Conservation (phyloP, 2,329 filamentous ascomycete species). For the Microdochium paspali region DNA sequence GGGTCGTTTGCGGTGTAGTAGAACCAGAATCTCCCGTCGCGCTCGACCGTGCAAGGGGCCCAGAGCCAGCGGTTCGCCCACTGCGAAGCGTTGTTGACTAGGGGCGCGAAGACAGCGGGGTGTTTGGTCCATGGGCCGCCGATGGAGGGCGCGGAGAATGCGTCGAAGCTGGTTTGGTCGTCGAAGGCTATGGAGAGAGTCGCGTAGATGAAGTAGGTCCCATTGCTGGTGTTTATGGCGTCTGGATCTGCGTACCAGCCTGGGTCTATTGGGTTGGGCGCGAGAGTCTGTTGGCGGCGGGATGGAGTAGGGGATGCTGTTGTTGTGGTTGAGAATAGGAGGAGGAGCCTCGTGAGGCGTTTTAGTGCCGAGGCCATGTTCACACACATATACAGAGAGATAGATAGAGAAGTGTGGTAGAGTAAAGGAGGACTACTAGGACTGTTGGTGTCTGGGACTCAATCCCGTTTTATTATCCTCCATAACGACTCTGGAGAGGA, state of each 20-base stretch:
- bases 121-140: background rate
- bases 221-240: conserved; percentile 1
- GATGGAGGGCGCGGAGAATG: background rate
- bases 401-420: too few relatives aligned
- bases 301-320: background rate
- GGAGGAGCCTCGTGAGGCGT: background rate
- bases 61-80: conserved; percentile 3
- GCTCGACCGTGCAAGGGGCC: conserved; percentile 3
- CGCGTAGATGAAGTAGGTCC: conserved; percentile 3
- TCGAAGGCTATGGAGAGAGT: conserved; percentile 1
- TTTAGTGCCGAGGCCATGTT: too few relatives aligned
- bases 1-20: conserved; percentile 5
- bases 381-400: too few relatives aligned
- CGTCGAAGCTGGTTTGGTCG: conserved; percentile 1
- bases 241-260: conserved; percentile 5
- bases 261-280: conserved; percentile 2
- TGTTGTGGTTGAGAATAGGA: background rate
- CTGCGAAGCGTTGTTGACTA: background rate
- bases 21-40: conserved; percentile 1
- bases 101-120: background rate
- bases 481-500: too few relatives aligned
- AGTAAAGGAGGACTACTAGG: too few relatives aligned
- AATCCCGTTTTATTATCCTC: too few relatives aligned
- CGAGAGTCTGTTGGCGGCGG: background rate
- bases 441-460: too few relatives aligned